Base-by-base conservation (phyloP, 1,284 basidiomycete genomes). In the Apiotrichum montevideense region DNA sequence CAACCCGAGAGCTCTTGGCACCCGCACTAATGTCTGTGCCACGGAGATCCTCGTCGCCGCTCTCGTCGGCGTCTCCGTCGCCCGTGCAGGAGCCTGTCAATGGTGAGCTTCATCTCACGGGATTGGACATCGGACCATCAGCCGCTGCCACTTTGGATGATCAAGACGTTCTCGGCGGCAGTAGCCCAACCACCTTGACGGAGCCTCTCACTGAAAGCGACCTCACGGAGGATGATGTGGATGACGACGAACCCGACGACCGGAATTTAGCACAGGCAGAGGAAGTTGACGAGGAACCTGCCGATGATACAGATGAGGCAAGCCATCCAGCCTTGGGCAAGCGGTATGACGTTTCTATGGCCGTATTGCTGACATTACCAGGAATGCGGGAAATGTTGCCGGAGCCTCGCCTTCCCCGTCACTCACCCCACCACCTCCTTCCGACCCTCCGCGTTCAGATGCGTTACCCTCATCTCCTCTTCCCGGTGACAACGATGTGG, bases 211-310 rank as follows among this genome's bases (percentile, higher is more conserved):
- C 58, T 2, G 62, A 63, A n/a, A 63, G 62, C 50, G 62, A 63
- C 51, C 56, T 67, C 42, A 67, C 66, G 2, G 66, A 67, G 34
- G 64, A 64, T 13, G 62, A 62, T 15, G 63, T 55, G 10, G 59
- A 59, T 4, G 55, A 42, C 11, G 58, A 56, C 6, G 55, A 56
- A 7, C 34, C 11, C 48, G 55, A 41, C 8, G 29, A 29, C 29
- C 29, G 29, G 3, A 29, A 29, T 29, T 29, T 29, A 29, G 29
- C 29, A 29, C 29, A 29, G 29, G 37, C 33, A 9, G 56, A 51
- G 7, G 59, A 54, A 13, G 52, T 21, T 34, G 56, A 46, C 35
- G 46, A 55, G 37, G 29, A 29, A 29, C 29, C 29, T 29, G 29
- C 29, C 29, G 29, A 29, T 3, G 29, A 29, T 29, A 3, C 29